phyloP scores from a whole-genome alignment of 2,329 filamentous ascomycete species.

The Kalmusia sp. region DNA sequence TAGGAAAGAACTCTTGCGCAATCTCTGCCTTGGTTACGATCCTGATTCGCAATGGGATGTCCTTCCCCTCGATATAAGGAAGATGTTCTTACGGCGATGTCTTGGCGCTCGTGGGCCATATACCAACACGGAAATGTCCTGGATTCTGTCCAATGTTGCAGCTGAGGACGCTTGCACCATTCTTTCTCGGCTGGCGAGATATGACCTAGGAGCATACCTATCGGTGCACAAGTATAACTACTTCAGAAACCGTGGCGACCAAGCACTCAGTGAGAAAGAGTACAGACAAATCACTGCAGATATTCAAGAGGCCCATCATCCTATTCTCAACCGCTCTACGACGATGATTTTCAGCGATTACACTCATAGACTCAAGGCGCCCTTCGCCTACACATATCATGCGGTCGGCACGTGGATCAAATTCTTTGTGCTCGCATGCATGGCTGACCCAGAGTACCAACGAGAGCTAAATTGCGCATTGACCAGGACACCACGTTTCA shows the following conservation, averaged over 20 bases:
- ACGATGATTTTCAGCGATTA: conserved; percentile 31
- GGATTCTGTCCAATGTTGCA: conserved; percentile 53
- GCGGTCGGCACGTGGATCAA: conserved; percentile 53
- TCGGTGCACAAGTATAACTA: conserved; percentile 41
- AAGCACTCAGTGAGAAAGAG: conserved; percentile 33
- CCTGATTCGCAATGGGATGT: conserved; percentile 60
- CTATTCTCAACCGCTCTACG: conserved; percentile 37
- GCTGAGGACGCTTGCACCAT: conserved; percentile 49
- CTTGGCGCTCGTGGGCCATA: conserved; percentile 51
- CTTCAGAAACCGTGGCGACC: conserved; percentile 33
- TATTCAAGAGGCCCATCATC: conserved; percentile 39
- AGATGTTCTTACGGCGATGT: conserved; percentile 55
- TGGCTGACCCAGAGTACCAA: conserved; percentile 61
- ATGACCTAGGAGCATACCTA: conserved; percentile 56
- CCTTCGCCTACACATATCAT: conserved; percentile 53
- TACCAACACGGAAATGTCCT: conserved; percentile 50
- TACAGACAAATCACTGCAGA: conserved; percentile 43
- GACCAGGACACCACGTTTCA: conserved; percentile 37
- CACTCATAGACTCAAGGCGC: conserved; percentile 37
- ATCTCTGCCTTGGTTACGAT: conserved; percentile 58
- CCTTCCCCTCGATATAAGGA: conserved; percentile 55
- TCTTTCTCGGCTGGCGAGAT: conserved; percentile 53
- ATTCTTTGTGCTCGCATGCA: conserved; percentile 57
- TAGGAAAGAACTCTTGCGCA: conserved; percentile 55
- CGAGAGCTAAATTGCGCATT: conserved; percentile 58